These are phyloP conservation scores for Cucurbita ficifolia DNA, from an alignment of 306 rosid genomes.

Conservation along the genomic window DNA sequence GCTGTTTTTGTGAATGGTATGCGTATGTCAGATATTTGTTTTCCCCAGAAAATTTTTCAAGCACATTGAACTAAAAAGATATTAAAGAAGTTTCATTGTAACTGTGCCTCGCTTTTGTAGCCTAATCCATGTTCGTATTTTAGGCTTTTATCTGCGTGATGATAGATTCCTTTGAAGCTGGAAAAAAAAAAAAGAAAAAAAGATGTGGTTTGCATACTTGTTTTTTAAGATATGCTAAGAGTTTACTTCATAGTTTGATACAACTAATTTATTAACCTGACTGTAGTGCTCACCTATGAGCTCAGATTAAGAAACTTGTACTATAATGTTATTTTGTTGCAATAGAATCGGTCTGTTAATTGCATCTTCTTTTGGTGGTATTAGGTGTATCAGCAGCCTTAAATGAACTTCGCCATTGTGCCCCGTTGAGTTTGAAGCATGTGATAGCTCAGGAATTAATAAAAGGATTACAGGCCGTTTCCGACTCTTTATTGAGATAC, in stretches of 20 bases:
- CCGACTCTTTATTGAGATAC: conserved; percentile 72
- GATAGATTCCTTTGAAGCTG: not conserved
- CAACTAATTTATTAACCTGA: not conserved
- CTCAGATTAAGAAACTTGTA: not conserved
- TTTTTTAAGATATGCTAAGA: not conserved
- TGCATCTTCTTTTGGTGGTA: conserved; percentile 22
- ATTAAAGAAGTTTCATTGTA: not conserved
- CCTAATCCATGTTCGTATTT: not conserved
- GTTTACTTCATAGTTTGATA: not conserved
- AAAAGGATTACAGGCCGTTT: conserved; percentile 64
- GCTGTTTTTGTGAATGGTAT: conserved; percentile 95
- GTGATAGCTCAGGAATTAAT: conserved; percentile 75
- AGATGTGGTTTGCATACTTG: not conserved
- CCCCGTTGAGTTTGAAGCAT: conserved; percentile 74
- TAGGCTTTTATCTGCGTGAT: not conserved
- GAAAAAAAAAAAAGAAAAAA: not conserved
- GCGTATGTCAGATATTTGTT: conserved; percentile 29
- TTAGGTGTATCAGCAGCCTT: conserved; percentile 91
- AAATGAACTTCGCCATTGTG: conserved; percentile 96
- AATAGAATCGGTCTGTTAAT: not conserved
- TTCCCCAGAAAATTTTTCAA: not conserved
- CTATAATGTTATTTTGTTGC: not conserved
- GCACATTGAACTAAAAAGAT: not conserved
- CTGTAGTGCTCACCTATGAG: not conserved
- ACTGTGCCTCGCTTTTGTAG: not conserved